These are phyloP conservation scores for Hysterangium stoloniferum DNA, from an alignment of 768 basidiomycete genomes.

Conservation along the genomic window DNA sequence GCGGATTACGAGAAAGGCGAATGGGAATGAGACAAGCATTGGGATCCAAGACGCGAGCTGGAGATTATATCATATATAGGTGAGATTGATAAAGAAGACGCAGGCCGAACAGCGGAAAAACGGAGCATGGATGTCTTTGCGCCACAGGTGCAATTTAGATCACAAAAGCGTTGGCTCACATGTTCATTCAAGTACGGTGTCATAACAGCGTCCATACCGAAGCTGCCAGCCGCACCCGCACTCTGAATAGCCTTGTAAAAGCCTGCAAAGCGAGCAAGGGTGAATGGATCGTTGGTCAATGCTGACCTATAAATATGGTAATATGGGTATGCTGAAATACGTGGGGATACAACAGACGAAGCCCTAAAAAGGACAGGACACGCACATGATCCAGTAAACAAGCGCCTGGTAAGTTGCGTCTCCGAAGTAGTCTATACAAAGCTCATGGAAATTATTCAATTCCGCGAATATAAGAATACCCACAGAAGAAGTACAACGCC, in stretches of 20 bases:
- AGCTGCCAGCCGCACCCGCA: conserved; percentile 30
- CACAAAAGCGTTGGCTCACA: too few relatives aligned
- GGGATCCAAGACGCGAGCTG: conserved; percentile 28
- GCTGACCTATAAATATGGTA: too few relatives aligned
- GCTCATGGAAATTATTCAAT: not conserved
- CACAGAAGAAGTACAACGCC: conserved; percentile 34
- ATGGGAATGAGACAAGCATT: conserved; percentile 29
- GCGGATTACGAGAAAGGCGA: conserved; percentile 27
- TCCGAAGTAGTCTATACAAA: conserved; percentile 29
- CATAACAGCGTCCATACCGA: conserved; percentile 37
- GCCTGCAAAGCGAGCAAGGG: conserved; percentile 36
- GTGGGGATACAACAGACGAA: too few relatives aligned
- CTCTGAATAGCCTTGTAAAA: conserved; percentile 32
- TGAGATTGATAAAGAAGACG: too few relatives aligned
- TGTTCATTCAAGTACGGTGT: conserved; percentile 39
- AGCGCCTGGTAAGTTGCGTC: conserved; percentile 21
- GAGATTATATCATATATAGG: too few relatives aligned
- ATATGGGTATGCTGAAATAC: too few relatives aligned
- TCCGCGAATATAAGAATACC: conserved; percentile 9
- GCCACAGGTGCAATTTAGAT: too few relatives aligned
- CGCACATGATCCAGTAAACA: conserved; percentile 13
- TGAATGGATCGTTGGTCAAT: conserved; percentile 38
- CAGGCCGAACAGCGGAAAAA: too few relatives aligned
- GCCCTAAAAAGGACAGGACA: conserved; percentile 1
- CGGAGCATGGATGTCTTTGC: too few relatives aligned